Conservation (phyloP, 495 filamentous ascomycete species). For the Trichoderma asperelloides region DNA sequence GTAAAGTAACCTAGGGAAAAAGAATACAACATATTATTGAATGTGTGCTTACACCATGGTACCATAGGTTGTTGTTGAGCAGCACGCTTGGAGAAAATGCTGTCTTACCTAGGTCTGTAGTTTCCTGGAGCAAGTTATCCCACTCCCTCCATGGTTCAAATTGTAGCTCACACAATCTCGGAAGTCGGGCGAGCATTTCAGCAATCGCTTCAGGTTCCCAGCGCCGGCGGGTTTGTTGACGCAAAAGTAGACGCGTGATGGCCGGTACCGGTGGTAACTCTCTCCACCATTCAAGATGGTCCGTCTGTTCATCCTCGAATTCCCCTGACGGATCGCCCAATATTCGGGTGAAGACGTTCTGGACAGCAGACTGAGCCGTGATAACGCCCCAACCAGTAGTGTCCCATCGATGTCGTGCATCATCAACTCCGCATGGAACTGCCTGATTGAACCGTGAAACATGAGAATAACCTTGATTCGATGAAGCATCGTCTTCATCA, state of each 20-base stretch:
- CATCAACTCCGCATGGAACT: conserved; percentile 18
- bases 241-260: conserved; percentile 24
- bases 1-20: conserved; percentile 14
- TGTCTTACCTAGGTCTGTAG: conserved; percentile 20
- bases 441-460: conserved; percentile 14
- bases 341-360: conserved; percentile 19
- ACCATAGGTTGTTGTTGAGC: conserved; percentile 10
- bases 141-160: conserved; percentile 28
- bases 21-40: conserved; percentile 12
- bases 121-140: conserved; percentile 15
- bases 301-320: conserved; percentile 19
- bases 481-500: conserved; percentile 13
- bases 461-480: not conserved
- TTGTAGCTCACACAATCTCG: conserved; percentile 25
- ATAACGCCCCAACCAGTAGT: conserved; percentile 18
- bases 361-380: conserved; percentile 16
- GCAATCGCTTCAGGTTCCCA: conserved; percentile 21
- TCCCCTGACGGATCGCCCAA: conserved; percentile 14
- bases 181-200: conserved; percentile 25
- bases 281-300: conserved; percentile 21
- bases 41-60: conserved; percentile 9
- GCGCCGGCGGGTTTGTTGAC: conserved; percentile 26
- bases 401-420: conserved; percentile 22
- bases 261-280: conserved; percentile 24
- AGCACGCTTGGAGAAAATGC: not conserved